Evolutionary conservation across 495 filamentous ascomycete genomes (phyloP).

Genomic region (Hamigera avellanea): DNA sequence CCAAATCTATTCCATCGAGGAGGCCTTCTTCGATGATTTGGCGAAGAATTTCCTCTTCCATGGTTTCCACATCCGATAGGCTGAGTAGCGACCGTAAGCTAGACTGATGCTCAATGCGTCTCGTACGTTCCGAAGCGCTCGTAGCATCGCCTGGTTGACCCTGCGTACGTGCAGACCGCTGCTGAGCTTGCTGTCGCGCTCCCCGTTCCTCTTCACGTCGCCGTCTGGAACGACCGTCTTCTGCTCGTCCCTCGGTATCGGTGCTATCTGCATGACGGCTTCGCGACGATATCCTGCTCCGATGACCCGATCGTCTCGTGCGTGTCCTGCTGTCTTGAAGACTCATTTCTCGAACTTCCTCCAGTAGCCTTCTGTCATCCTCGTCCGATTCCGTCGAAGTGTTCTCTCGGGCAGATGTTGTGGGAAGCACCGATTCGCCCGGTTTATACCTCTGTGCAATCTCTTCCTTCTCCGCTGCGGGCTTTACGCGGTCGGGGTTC

Average conservation of each 20-base stretch:
- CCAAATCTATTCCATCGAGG: conserved; percentile 72
- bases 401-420: background rate
- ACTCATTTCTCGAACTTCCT: conserved; percentile 60
- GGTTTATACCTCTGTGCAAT: conserved; percentile 58
- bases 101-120: conserved; percentile 73
- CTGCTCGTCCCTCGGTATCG: conserved; percentile 18
- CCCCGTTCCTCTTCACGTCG: conserved; percentile 35
- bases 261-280: conserved; percentile 17
- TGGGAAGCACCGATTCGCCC: conserved; percentile 56
- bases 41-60: conserved; percentile 79
- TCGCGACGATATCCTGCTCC: conserved; percentile 12
- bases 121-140: conserved; percentile 7
- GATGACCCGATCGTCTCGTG: conserved; percentile 19
- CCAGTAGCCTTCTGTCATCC: conserved; percentile 57
- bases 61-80: conserved; percentile 63
- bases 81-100: conserved; percentile 76
- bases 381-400: conserved; percentile 32
- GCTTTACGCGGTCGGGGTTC: conserved; percentile 59
- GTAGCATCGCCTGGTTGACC: background rate
- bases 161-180: background rate
- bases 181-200: conserved; percentile 15
- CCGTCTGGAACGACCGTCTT: conserved; percentile 28
- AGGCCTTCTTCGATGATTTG: conserved; percentile 84
- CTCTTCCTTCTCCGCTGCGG: conserved; percentile 57
- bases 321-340: conserved; percentile 44